A percentile compares a stretch with the other conserved stretches of the same genome.
Evolutionary conservation across 148 eudicot genomes (phyloP).

Genomic region (Agrostemma githago): DNA sequence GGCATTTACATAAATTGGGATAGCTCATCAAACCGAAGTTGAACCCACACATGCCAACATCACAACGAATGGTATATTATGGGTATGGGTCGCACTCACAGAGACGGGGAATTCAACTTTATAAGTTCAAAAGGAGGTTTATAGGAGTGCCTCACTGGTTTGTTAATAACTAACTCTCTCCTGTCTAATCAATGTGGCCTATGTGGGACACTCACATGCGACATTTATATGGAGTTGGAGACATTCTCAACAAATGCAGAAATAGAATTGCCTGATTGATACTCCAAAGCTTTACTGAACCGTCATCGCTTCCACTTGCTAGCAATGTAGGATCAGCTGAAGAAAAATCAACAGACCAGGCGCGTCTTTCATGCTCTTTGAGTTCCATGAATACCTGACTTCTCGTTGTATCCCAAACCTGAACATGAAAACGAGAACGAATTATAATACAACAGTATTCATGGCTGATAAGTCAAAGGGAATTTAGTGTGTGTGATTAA

Average conservation of each 20-base stretch:
- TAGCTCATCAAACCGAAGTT: too few species aligned
- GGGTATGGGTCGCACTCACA: neutral
- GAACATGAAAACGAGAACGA: constrained; percentile 15
- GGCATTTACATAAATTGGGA: too few species aligned
- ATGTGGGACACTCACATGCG: neutral
- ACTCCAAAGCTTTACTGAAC: constrained; percentile 98
- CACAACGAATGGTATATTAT: too few species aligned
- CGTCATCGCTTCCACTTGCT: constrained; percentile 98
- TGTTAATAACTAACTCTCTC: neutral
- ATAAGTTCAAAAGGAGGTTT: neutral
- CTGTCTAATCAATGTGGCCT: neutral
- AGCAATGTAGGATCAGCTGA: constrained; percentile 86
- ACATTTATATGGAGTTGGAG: neutral
- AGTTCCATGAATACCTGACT: constrained; percentile 81
- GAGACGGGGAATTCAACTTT: neutral
- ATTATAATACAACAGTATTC: neutral
- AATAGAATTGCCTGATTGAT: constrained; percentile 99
- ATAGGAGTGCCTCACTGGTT: neutral
- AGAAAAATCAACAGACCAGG: constrained; percentile 91
- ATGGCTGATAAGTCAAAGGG: neutral
- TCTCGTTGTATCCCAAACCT: constrained; percentile 98
- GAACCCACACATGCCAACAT: too few species aligned
- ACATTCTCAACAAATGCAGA: constrained; percentile 50
- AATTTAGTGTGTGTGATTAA: neutral
- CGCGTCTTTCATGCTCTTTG: constrained; percentile 84